Evolutionary conservation across 148 eudicot genomes (phyloP).

Genomic region (Drosera capensis): DNA sequence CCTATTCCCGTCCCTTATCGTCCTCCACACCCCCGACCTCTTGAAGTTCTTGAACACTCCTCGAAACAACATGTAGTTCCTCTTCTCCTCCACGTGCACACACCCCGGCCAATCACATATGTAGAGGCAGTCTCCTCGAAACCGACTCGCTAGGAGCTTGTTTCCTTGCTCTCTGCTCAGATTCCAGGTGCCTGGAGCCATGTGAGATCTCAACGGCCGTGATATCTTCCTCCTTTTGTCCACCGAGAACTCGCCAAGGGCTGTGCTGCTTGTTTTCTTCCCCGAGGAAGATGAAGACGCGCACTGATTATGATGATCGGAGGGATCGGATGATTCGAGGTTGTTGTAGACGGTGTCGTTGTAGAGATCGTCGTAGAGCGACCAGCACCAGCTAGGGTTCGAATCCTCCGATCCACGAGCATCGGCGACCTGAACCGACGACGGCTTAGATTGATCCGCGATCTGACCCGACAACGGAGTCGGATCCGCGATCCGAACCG

Average conservation of each 20-base stretch:
- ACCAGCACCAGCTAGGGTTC: conserved; percentile 38
- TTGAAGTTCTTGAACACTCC: conserved; percentile 84
- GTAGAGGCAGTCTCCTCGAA: conserved; percentile 64
- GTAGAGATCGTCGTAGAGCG: conserved; percentile 64
- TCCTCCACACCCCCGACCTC: conserved; percentile 72
- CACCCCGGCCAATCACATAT: conserved; percentile 97
- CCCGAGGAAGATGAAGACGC: neutral
- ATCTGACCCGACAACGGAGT: too few species aligned
- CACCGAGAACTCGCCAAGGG: neutral
- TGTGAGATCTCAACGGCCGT: conserved; percentile 37
- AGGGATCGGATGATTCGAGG: conserved; percentile 34
- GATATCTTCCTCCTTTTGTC: conserved; percentile 30
- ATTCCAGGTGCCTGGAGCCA: conserved; percentile 63
- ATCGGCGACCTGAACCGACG: neutral
- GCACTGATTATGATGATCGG: neutral
- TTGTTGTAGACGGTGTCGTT: conserved; percentile 52
- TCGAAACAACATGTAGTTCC: conserved; percentile 77
- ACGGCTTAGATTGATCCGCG: too few species aligned
- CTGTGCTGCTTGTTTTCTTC: neutral
- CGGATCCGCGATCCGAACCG: too few species aligned
- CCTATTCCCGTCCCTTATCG: conserved; percentile 63
- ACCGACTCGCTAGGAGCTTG: conserved; percentile 65
- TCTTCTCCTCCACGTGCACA: conserved; percentile 56
- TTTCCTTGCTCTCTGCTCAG: conserved; percentile 77
- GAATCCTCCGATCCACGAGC: too few species aligned